Base-by-base conservation (phyloP, 768 basidiomycete species). In the Thelephora aurantiotincta region DNA sequence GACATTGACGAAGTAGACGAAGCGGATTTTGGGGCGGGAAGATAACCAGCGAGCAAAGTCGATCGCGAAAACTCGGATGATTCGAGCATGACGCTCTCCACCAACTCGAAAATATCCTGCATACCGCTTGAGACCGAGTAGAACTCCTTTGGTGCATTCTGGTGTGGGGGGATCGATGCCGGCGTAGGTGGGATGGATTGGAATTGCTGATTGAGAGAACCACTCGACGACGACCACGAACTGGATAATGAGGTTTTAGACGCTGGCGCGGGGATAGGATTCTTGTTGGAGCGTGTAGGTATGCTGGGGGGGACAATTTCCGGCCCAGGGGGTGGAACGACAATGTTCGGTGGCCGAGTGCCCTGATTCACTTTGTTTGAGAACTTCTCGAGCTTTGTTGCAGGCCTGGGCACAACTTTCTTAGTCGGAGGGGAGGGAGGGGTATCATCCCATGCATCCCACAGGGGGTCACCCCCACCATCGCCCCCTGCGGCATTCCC, bases 1-100 rank as follows among this genome's bases (percentile, higher is more conserved):
- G 70, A 11, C 22, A 52, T 46, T 16, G 47, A 43, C 5, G 47
- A 11, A 11, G 52, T 44, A 4, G 43, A 54, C 23, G 62, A 52
- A 0, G 50, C 57, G 26, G 26, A 30, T 4, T 30, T 30, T 4
- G 4, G 26, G 9, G 26, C 26, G 26, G 26, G 26, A 30, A 30
- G 26, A 46, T 50, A 44, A 23, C 63, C 51, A 26, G 67, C 52
- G 48, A 85, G 72, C 22, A 82, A 66, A 47, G 68, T 69, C 1
- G 81, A 78, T 1, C 69, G 60, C 6, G 73, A 65, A 44, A 92
- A 70, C 22, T 79, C 73, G 46, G 71, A 72, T 38, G 81, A 80
- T 62, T 92, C 89, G 12, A 66, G 63, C 34, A 90, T 65, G 11
- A 77, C 69, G 36, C 77, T 74, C 57, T 79, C 74, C 0, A 84